Conservation (phyloP, 2,329 filamentous ascomycete genomes). For the Aspergillus sp. region DNA sequence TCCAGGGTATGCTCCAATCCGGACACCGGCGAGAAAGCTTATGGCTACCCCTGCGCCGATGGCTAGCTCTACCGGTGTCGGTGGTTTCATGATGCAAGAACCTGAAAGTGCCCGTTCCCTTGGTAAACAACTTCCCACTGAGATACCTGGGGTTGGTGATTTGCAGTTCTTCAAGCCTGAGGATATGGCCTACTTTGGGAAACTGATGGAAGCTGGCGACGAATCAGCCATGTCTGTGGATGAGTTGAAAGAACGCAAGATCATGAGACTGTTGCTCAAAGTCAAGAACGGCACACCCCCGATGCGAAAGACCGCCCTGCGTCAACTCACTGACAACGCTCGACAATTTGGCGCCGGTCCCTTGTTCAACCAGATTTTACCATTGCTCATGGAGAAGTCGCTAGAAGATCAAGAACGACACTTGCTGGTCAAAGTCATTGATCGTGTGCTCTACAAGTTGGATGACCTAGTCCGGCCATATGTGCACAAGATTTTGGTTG, state of each 20-base stretch:
- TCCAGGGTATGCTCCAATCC: conserved; percentile 83
- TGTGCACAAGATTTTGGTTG: conserved; percentile 96
- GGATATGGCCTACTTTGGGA: conserved; percentile 98
- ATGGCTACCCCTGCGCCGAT: conserved; percentile 70
- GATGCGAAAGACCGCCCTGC: conserved; percentile 96
- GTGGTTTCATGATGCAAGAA: conserved; percentile 97
- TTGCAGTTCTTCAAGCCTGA: conserved; percentile 98
- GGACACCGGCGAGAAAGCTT: conserved; percentile 72
- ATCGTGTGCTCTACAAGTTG: conserved; percentile 96
- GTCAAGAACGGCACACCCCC: conserved; percentile 99
- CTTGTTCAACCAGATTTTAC: conserved; percentile 95
- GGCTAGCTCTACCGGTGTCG: conserved; percentile 57
- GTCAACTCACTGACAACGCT: conserved; percentile 96
- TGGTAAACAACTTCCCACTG: conserved; percentile 88
- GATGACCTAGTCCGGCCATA: conserved; percentile 95
- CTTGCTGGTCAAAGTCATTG: conserved; percentile 97
- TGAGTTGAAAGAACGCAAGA: conserved; percentile 95
- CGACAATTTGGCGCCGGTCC: conserved; percentile 91
- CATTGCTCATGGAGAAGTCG: conserved; percentile 96
- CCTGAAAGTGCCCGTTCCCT: conserved; percentile 78
- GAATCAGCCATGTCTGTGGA: conserved; percentile 91
- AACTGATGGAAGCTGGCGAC: conserved; percentile 89
- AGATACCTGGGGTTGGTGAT: conserved; percentile 94
- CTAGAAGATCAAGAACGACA: conserved; percentile 97
- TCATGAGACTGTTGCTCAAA: conserved; percentile 94